Percentiles rank a stretch among this genome's conserved stretches.
Evolutionary conservation across 345 rosid genomes (phyloP).

Genomic region (Populus tremula): DNA sequence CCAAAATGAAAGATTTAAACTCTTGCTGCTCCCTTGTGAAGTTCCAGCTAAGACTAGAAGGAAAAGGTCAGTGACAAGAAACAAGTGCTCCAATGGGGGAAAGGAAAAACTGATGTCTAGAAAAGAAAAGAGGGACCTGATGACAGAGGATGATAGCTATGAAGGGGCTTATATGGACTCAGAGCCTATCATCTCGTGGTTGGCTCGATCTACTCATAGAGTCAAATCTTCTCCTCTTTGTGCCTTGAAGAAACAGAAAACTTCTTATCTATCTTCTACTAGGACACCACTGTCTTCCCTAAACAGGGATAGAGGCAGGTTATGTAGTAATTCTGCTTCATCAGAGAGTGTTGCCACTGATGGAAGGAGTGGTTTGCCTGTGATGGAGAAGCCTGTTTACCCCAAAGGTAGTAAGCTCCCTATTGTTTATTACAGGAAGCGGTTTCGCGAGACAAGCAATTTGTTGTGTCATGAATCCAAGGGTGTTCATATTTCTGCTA

Average conservation of each 20-base stretch:
- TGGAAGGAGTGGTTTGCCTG: constrained; percentile 35
- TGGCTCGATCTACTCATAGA: constrained; percentile 59
- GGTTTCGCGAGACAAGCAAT: constrained; percentile 48
- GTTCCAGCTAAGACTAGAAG: constrained; percentile 50
- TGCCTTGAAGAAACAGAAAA: constrained; percentile 53
- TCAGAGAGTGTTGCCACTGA: constrained; percentile 30
- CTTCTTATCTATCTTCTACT: constrained; percentile 24
- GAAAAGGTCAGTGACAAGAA: constrained; percentile 41
- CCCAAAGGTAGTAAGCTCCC: constrained; percentile 47
- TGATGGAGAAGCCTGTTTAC: constrained; percentile 31
- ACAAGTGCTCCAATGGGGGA: constrained; percentile 31
- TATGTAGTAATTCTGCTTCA: constrained; percentile 29
- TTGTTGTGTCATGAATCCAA: constrained; percentile 8
- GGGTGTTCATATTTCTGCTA: constrained; percentile 18
- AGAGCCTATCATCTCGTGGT: constrained; percentile 89
- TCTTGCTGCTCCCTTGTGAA: constrained; percentile 77
- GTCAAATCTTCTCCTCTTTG: constrained; percentile 53
- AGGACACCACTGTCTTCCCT: constrained; percentile 16
- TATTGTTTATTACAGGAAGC: constrained; percentile 76
- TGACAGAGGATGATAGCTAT: constrained; percentile 49
- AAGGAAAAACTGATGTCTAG: constrained; percentile 35
- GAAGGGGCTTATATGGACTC: constrained; percentile 62
- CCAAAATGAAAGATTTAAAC: constrained; percentile 78
- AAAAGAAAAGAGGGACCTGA: constrained; percentile 40
- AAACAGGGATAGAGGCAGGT: constrained; percentile 28